A percentile compares a stretch with the other conserved stretches of the same genome.
These are phyloP conservation scores for Pythium apleroticum DNA, from an alignment of 352 stramenopile species.

Conservation along the genomic window DNA sequence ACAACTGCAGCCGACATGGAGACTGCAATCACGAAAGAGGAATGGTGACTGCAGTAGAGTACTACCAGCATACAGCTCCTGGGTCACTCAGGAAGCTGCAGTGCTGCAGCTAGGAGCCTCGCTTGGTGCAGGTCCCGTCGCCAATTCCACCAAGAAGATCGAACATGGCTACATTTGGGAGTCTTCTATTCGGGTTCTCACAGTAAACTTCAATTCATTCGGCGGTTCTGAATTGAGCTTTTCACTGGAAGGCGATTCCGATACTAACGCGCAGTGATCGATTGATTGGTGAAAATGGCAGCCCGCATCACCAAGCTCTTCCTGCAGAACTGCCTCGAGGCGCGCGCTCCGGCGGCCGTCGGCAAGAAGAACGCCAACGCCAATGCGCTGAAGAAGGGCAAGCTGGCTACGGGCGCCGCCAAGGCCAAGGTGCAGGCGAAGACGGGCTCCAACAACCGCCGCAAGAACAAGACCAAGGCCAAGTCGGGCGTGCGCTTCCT, in stretches of 20 bases:
- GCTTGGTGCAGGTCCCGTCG: no score
- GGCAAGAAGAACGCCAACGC: constrained; percentile 17
- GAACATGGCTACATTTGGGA: neutral
- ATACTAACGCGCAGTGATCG: neutral
- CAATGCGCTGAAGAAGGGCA: constrained; percentile 6
- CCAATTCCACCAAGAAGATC: neutral
- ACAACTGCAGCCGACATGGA: neutral
- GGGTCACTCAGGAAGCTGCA: no score
- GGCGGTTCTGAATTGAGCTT: constrained; percentile 9
- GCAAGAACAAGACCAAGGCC: constrained; percentile 13
- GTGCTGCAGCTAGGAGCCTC: no score
- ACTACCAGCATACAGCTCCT: no score
- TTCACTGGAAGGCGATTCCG: neutral
- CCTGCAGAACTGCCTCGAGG: constrained; percentile 51
- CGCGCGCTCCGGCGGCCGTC: constrained; percentile 22
- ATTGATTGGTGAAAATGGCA: constrained; percentile 39
- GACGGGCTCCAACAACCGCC: constrained; percentile 19
- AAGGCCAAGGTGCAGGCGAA: constrained; percentile 22
- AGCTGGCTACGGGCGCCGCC: neutral
- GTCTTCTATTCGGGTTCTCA: neutral
- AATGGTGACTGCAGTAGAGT: no score
- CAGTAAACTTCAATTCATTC: constrained; percentile 4
- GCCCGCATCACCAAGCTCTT: constrained; percentile 73
- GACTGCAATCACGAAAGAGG: neutral
- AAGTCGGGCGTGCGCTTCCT: constrained; percentile 52